Evolutionary conservation across 495 filamentous ascomycete species (phyloP), one percentile per base, ranked within the genome.

Genomic region (Neurospora tetraspora): DNA sequence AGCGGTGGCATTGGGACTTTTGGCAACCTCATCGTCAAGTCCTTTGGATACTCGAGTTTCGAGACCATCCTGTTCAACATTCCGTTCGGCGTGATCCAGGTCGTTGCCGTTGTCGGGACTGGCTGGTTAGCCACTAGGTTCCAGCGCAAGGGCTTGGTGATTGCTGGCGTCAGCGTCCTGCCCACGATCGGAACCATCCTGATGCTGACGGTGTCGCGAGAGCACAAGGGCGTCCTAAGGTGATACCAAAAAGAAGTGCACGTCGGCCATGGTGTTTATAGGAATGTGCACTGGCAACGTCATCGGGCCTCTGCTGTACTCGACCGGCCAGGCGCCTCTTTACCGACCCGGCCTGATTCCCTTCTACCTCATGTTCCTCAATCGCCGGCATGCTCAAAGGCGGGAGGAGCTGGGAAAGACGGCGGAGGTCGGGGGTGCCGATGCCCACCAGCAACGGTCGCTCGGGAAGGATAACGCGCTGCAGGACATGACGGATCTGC

Each of bases 181-280:
- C 88, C 89, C 0, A 86, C 88, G 37, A 79, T 86, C 5, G 89
- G 89, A 0, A 79, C 81, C 39, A 73, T 80, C 68, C 69, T 81
- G 77, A 87, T 89, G 89, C 77, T 90, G 80, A 75, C 86, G 79
- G 65, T 90, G 78, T 78, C 88, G 77, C 69, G 88, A 74, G 65
- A 81, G 31, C 81, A 81, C 37, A 83, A 83, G 73, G 82, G 80
- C 1, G 79, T 78, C 34, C 72, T 84, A 84, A 2, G 89, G 89
- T 0, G 89, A 91, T 73, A 90, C 89, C 18, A 91, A 91, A 78
- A 88, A 89, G 75, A 91, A 91, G 74, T 85, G 88, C 36, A 90
- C 86, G 0, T 89, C 89, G 0, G 88, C 82, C 70, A 85, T 90
- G 53, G 80, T 91, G 9, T 87, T 90, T 69, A 82, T 90, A 38